Evolutionary conservation across 768 basidiomycete species (phyloP).

Genomic region (Lyophyllum semitale): DNA sequence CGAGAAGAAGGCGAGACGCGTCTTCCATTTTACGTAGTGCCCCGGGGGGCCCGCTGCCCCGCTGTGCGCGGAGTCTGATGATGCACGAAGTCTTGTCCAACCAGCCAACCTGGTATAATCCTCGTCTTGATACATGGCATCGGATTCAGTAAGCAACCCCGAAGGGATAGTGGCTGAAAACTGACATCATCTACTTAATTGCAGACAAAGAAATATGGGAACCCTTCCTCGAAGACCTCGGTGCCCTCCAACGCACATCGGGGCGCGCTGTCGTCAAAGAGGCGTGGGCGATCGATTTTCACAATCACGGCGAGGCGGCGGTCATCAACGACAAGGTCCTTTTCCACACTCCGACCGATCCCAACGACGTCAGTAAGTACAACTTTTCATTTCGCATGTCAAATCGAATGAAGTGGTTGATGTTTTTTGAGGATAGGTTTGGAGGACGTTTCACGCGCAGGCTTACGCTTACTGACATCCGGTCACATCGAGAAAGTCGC

Average conservation of each 20-base stretch:
- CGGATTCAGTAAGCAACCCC: conserved; percentile 4
- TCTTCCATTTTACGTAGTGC: too few species aligned
- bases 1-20: too few species aligned
- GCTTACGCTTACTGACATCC: background rate
- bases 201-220: conserved; percentile 10
- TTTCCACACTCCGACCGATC: conserved; percentile 4
- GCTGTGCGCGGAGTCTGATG: too few species aligned
- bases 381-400: background rate
- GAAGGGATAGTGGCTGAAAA: too few species aligned
- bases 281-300: conserved; percentile 32
- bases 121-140: conserved; percentile 1
- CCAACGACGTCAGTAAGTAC: conserved; percentile 18
- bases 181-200: too few species aligned
- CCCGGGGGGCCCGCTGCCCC: too few species aligned
- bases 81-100: background rate
- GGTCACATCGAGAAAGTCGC: background rate
- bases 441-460: background rate
- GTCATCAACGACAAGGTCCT: conserved; percentile 26
- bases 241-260: background rate
- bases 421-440: conserved; percentile 14
- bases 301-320: conserved; percentile 30
- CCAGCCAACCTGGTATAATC: background rate
- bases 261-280: conserved; percentile 19
- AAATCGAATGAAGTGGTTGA: background rate
- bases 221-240: conserved; percentile 4